Evolutionary conservation across 176 grass and related monocot genomes (phyloP), one percentile per base, ranked within the genome.

Genomic region (Puya raimondii): DNA sequence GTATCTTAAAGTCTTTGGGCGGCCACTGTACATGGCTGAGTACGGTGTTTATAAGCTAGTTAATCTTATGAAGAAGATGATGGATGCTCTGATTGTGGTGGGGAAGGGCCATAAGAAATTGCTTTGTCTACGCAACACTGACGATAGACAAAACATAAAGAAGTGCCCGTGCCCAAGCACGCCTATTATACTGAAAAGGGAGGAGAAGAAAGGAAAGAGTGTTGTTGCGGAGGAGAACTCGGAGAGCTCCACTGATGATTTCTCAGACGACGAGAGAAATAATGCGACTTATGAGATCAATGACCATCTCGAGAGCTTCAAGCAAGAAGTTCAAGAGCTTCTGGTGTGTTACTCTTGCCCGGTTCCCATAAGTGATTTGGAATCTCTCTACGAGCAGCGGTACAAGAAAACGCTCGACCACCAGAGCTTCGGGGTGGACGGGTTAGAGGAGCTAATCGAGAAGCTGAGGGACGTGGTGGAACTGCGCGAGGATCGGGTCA

Each of bases 341-440:
- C 82, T 92, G 51, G 89, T 92, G 66, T 97, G 93, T 75, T 92
- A 87, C 79, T 83, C 73, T 48, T 85, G 72, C 70, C 93, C 89
- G 22, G 71, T 97, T 75, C 88, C 65, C 4, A 67, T 97, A 18
- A 63, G 70, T 67, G 47, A 70, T 50, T 88, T 97, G 5, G 68
- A 87, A 73, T 29, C 42, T 48, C 75, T 90, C 11, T 97, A 97
- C 8, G 71, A 92, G 53, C 89, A 97, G 49, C 79, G 88, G 63
- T 90, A 97, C 79, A 97, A 97, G 84, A 92, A 92, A 77, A 72
- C 50, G 27, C 58, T 97, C 20, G 74, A 92, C 51, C 88, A 85
- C 66, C 78, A 74, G 64, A 79, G 76, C 74, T 90, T 87, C 50
- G 82, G 89, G 72, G 84, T 90, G 15, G 49, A 82, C 74, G 69